These are phyloP conservation scores for Talinum fruticosum DNA, from an alignment of 148 eudicot species.

Conservation along the genomic window DNA sequence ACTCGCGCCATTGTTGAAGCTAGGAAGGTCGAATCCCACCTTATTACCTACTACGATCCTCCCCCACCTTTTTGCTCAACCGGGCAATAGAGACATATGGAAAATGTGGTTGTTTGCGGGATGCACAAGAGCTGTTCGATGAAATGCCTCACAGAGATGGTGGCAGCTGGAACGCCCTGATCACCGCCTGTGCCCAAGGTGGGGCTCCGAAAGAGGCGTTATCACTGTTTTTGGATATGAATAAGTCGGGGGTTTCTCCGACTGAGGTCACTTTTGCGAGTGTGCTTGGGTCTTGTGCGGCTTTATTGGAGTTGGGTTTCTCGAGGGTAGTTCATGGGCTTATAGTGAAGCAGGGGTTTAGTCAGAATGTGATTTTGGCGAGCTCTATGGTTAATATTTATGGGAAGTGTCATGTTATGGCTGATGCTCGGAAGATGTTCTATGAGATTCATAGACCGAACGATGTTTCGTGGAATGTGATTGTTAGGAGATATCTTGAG, in stretches of 20 bases:
- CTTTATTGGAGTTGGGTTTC: slow-evolving; percentile 40
- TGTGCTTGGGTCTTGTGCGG: slow-evolving; percentile 57
- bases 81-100: slow-evolving; percentile 65
- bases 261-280: slow-evolving; percentile 66
- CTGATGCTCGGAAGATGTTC: slow-evolving; percentile 70
- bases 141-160: slow-evolving; percentile 81
- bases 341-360: slow-evolving; percentile 47
- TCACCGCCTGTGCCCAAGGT: slow-evolving; percentile 40
- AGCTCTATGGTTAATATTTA: slow-evolving; percentile 76
- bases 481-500: slow-evolving; percentile 74
- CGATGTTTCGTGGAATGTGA: slow-evolving; percentile 79
- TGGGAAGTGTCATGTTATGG: slow-evolving; percentile 61
- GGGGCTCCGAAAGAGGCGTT: slow-evolving; percentile 41
- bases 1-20: slow-evolving; percentile 51
- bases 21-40: slow-evolving; percentile 69
- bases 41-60: slow-evolving; percentile 38
- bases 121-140: slow-evolving; percentile 64
- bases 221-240: slow-evolving; percentile 46
- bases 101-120: slow-evolving; percentile 54
- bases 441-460: slow-evolving; percentile 58
- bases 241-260: slow-evolving; percentile 32
- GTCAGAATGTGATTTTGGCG: slow-evolving; percentile 61
- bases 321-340: slow-evolving; percentile 58
- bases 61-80: slow-evolving; percentile 65
- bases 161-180: slow-evolving; percentile 80